Evolutionary conservation across 202 grass and related monocot species (phyloP).

Genomic region (Setaria italica): DNA sequence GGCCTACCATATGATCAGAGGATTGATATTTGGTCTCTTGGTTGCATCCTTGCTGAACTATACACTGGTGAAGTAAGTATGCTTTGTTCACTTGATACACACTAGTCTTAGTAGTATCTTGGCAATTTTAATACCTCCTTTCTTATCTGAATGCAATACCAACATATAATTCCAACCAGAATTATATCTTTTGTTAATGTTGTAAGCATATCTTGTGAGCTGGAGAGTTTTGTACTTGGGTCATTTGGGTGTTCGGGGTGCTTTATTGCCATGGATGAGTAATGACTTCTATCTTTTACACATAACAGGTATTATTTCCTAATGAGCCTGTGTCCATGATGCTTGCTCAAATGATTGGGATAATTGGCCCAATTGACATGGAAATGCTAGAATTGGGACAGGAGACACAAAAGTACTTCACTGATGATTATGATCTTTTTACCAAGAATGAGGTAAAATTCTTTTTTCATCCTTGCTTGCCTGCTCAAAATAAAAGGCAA

Average conservation of each 20-base stretch:
- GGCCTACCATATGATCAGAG: slow-evolving; percentile 94
- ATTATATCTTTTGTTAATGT: background rate
- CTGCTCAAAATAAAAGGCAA: background rate
- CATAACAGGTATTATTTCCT: slow-evolving; percentile 89
- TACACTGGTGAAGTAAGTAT: slow-evolving; percentile 86
- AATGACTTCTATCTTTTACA: slow-evolving; percentile 33
- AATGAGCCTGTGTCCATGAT: slow-evolving; percentile 81
- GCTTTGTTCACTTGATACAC: background rate
- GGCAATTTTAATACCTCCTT: background rate
- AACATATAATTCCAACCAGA: background rate
- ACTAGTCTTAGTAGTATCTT: background rate
- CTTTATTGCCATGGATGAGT: background rate
- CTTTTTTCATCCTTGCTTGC: background rate
- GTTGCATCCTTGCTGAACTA: slow-evolving; percentile 94
- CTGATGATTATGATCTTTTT: slow-evolving; percentile 85
- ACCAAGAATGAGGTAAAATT: slow-evolving; percentile 83
- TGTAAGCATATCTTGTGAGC: background rate
- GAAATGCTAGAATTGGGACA: slow-evolving; percentile 91
- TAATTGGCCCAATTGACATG: slow-evolving; percentile 88
- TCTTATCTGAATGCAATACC: slow-evolving; percentile 24
- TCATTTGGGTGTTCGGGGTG: background rate
- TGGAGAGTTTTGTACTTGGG: background rate
- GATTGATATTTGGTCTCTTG: slow-evolving; percentile 98
- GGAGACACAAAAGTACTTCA: slow-evolving; percentile 86
- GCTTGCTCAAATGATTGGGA: slow-evolving; percentile 86